Evolutionary conservation across 352 stramenopile species (phyloP), one percentile per base, ranked within the genome.

Genomic region (Saprolegnia parasitica): DNA sequence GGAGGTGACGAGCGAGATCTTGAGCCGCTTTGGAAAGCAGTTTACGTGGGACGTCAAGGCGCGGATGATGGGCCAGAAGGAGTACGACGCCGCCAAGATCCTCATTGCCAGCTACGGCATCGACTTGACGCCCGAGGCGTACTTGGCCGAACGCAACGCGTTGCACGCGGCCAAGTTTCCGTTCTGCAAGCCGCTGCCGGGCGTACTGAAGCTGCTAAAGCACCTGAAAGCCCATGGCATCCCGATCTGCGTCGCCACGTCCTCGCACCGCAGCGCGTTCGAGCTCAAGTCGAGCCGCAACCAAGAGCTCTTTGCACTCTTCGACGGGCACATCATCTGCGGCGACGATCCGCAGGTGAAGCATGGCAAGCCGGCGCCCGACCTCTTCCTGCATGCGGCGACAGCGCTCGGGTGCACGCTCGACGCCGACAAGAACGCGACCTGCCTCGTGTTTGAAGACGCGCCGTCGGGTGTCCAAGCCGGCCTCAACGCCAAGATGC

Each of bases 291-390:
- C 58, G 21, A 49, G 46, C 24, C 35, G 46, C 37, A 49, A 65
- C 42, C 58, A 65, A 65, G 58, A 65, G 15, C 46, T 65, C 37
- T 65, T 65, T 65, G 23, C 58, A 6, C 58, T 65, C 23, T 65
- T 65, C 9, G 37, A 65, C 62, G 62, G 37, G 10, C 35, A 52
- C 57, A 50, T 68, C 23, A 40, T 68, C 11, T 68, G 62, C 52
- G 62, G 62, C n/a, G 54, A 68, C 52, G 62, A 68, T 11, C 40
- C 37, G 32, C 46, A 60, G 21, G 32, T 68, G 45, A 1, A 61
- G 23, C 45, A 65, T 13, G 62, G 62, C 46, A 68, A 68, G 23
- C 62, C 62, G 11, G 45, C 42, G 42, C 62, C 62, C 21, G 62
- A 68, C 23, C 23, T 68, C 26, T 68, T 68, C 24, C 54, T 68